Evolutionary conservation across 768 basidiomycete species (phyloP).

Genomic region (Russula lepida): DNA sequence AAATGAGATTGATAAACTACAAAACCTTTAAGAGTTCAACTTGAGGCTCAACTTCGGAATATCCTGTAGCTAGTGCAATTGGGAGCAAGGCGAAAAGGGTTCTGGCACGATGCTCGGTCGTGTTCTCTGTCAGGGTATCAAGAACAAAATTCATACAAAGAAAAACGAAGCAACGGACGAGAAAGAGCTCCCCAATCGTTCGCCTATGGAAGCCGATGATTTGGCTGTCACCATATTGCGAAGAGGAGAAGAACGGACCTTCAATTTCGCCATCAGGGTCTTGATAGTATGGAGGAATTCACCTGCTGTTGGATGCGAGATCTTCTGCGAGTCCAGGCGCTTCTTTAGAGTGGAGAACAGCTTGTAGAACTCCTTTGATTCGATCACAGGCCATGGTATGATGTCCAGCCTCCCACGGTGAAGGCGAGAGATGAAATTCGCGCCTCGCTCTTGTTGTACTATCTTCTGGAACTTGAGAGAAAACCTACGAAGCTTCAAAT

Average conservation of each 20-base stretch:
- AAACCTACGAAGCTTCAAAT: constrained; percentile 33
- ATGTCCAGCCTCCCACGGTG: constrained; percentile 49
- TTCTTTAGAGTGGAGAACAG: constrained; percentile 43
- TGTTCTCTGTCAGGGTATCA: constrained; percentile 32
- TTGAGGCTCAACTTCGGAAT: constrained; percentile 39
- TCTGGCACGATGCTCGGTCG: constrained; percentile 39
- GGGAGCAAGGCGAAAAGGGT: constrained; percentile 35
- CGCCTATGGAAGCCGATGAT: constrained; percentile 29
- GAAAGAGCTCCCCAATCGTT: constrained; percentile 61
- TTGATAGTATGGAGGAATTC: constrained; percentile 51
- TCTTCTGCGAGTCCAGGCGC: constrained; percentile 38
- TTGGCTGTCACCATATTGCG: no score
- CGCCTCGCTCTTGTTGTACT: constrained; percentile 49
- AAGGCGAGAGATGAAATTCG: constrained; percentile 54
- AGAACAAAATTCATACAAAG: not conserved
- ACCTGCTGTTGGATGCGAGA: constrained; percentile 44
- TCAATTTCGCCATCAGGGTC: constrained; percentile 59
- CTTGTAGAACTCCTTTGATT: constrained; percentile 50
- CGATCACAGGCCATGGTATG: no score
- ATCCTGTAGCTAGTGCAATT: constrained; percentile 41
- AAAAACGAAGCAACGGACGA: constrained; percentile 34
- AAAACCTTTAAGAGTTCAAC: constrained; percentile 43
- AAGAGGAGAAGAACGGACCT: constrained; percentile 30
- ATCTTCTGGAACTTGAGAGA: constrained; percentile 51
- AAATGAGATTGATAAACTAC: not conserved